Evolutionary conservation across 2,329 filamentous ascomycete species (phyloP), one percentile per base, ranked within the genome.

Genomic region (Herpomyces periplanetae): DNA sequence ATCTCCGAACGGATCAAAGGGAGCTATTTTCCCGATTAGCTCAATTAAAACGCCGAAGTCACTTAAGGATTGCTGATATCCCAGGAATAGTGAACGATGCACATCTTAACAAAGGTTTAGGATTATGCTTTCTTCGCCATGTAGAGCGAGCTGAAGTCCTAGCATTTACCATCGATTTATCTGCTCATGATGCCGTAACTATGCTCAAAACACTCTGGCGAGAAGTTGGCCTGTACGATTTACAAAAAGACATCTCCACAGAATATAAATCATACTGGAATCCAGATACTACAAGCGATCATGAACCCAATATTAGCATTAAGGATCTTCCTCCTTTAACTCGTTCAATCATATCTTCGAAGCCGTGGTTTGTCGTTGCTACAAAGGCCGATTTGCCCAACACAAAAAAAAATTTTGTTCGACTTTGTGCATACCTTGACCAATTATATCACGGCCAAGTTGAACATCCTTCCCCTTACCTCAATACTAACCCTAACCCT

Each of bases 41-140:
- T n/a, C n/a, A n/a, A n/a, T n/a, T n/a, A n/a, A n/a, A n/a, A n/a
- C n/a, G n/a, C n/a, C n/a, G n/a, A n/a, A n/a, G n/a, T n/a, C n/a
- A n/a, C n/a, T n/a, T n/a, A n/a, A n/a, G n/a, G n/a, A 62, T 96
- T 23, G 80, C 80, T 8, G 80, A 96, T 35, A 91, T 96, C 22
- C 80, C 80, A 1, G 80, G 80, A 2, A 44, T 96, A 23, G 69
- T 96, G 18, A 61, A 84, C 36, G 71, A 68, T 27, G 80, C 80
- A 0, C 75, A 91, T 39, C 49, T 87, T 5, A 73, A 96, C 38
- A 63, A 60, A 27, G 80, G 80, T 0, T 51, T 96, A 0, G 80
- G 80, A 1, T 57, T 88, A 16, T 69, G 64, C 16, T 96, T 96
- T 36, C 42, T 96, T 8, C 59, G 80, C 7, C 80, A 96, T 36